Evolutionary conservation across 345 rosid species (phyloP).

Genomic region (Rhodomyrtus tomentosa): DNA sequence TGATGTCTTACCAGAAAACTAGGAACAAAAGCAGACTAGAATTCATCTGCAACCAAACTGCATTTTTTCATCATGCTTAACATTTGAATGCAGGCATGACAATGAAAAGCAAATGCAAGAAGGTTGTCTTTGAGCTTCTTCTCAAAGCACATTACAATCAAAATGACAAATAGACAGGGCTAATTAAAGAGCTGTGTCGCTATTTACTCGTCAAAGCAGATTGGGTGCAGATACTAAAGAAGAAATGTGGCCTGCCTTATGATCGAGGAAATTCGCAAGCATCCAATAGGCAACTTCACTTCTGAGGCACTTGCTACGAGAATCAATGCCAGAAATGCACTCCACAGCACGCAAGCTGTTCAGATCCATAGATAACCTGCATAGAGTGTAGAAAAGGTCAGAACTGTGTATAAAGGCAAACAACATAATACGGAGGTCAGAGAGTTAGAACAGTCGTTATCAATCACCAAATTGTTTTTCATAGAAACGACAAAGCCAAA

Average conservation of each 20-base stretch:
- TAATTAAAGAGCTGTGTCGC: background rate
- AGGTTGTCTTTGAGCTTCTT: background rate
- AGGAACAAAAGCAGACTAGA: background rate
- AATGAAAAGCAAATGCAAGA: background rate
- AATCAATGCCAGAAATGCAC: constrained; percentile 43
- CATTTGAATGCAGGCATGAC: background rate
- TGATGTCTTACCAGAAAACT: background rate
- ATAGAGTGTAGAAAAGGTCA: constrained; percentile 3
- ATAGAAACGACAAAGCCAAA: background rate
- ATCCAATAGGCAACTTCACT: constrained; percentile 49
- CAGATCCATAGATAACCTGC: constrained; percentile 65
- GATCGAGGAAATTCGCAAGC: constrained; percentile 37
- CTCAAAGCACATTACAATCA: background rate
- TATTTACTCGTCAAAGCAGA: background rate
- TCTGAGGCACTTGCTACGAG: constrained; percentile 53
- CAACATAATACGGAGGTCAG: background rate
- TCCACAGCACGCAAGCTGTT: constrained; percentile 70
- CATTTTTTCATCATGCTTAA: background rate
- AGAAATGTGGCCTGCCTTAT: constrained; percentile 35
- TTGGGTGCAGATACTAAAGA: background rate
- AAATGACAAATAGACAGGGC: background rate
- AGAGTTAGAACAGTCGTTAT: background rate
- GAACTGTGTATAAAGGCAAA: background rate
- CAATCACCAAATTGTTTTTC: background rate
- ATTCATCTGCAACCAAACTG: background rate